These are phyloP conservation scores for Chlorella ohadii DNA, from an alignment of 139 green algal genomes.

Conservation along the genomic window DNA sequence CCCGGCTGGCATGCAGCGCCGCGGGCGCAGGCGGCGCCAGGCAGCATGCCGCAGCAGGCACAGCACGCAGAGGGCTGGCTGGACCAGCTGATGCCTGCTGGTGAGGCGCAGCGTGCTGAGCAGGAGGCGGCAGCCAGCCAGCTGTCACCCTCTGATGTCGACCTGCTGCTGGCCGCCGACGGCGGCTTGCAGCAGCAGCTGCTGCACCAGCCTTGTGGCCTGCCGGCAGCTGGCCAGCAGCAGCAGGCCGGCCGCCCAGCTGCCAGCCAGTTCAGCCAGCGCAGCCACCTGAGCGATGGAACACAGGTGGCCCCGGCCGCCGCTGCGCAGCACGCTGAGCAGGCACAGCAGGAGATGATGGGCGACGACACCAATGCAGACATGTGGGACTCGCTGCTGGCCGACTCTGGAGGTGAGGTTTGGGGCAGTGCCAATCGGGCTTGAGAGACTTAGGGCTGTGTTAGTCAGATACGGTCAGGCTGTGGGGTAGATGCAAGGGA, in stretches of 20 bases:
- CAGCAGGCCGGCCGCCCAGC: no score
- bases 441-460: no score
- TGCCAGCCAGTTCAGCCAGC: not conserved
- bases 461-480: no score
- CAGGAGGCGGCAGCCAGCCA: not conserved
- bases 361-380: not conserved
- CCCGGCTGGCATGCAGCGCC: not conserved
- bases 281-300: not conserved
- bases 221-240: not conserved
- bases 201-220: not conserved
- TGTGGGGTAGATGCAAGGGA: no score
- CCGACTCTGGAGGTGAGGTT: not conserved
- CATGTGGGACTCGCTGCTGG: not conserved
- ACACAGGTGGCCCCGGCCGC: no score
- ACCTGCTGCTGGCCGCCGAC: not conserved
- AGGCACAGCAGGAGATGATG: not conserved
- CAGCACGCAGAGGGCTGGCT: not conserved
- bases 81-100: not conserved
- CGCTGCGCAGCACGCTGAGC: not conserved
- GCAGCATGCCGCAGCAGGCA: not conserved
- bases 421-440: no score
- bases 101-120: not conserved
- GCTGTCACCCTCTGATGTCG: not conserved
- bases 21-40: not conserved
- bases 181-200: not conserved